Evolutionary conservation across 805 yeast genomes (phyloP), one percentile per base, ranked within the genome.

Genomic region (Lipomyces yamanashiensis): DNA sequence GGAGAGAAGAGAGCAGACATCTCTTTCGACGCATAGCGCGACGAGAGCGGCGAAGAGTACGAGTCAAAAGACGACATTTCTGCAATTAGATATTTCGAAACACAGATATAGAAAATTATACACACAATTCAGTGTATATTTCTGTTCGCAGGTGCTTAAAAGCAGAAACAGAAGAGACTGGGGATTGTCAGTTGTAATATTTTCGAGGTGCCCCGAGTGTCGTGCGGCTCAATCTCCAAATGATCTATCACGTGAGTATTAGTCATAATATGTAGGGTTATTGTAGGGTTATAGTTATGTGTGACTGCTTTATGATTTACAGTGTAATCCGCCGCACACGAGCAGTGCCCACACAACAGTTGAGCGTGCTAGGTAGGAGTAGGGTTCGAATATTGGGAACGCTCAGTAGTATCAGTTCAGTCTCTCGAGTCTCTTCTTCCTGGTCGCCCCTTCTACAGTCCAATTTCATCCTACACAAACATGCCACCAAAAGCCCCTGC

Each of bases 1-100:
- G 89, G 78, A 53, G 98, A 93, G 82, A 95, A 95, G 74, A 95
- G 83, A 71, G 84, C 82, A 65, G 97, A 88, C 99, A 95, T 95
- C 81, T 95, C 99, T 74, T 90, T 92, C 70, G 97, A 90, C 63
- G 99, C 99, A 80, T 95, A 95, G 81, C 99, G 88, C 62, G 98
- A 88, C 62, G 98, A 90, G 69, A 95, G 81, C 45, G 99, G 99
- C 28, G 98, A 93, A 58, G 90, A 78, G 80, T 93, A 93, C 43
- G 87, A 84, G 77, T 93, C 98, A 79, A 78, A 76, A 70, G 78
- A 74, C 10, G 80, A 75, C 80, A 77, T 77, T 45, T 9, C 47
- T 34, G 28, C 28, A 28, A 5, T 28, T 28, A 28, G 5, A 28
- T 28, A 2, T 28, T 28, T 3, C 28, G 2, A 28, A 28, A 28